Conservation (phyloP, 306 rosid species). For the Fragaria vesca region DNA sequence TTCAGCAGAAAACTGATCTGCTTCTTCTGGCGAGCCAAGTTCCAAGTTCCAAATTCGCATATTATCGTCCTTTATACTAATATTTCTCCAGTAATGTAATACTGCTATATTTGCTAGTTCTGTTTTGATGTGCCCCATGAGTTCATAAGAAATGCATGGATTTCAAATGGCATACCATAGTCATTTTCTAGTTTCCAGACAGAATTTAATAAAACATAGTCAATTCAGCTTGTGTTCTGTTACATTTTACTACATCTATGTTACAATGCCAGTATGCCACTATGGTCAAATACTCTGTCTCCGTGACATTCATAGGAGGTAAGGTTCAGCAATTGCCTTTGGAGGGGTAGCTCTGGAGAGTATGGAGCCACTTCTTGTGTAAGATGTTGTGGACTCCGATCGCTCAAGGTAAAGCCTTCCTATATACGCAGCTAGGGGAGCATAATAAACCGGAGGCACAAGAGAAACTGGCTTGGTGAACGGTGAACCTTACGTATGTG, state of each 20-base stretch:
- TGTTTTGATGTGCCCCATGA: background rate
- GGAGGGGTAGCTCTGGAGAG: conserved; percentile 84
- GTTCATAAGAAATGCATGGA: background rate
- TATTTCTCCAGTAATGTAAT: too few relatives aligned
- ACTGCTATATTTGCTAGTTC: background rate
- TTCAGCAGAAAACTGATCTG: too few relatives aligned
- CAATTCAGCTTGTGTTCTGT: background rate
- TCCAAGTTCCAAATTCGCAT: background rate
- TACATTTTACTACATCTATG: conserved; percentile 22
- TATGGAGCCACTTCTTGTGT: conserved; percentile 38
- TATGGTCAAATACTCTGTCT: background rate
- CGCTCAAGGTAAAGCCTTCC: conserved; percentile 94
- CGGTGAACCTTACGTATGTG: conserved; percentile 87
- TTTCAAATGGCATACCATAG: background rate
- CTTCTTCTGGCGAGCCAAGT: too few relatives aligned
- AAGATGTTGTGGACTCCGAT: conserved; percentile 54
- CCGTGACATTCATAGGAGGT: background rate
- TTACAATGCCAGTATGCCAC: background rate
- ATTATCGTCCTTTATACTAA: background rate
- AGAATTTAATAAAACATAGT: conserved; percentile 8
- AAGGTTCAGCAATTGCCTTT: conserved; percentile 68
- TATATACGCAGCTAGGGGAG: conserved; percentile 93
- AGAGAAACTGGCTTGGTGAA: conserved; percentile 96
- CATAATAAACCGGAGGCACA: conserved; percentile 97
- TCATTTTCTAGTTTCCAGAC: background rate